phyloP scores from a whole-genome alignment of 176 grass and related monocot genomes.

The Triticum monococcum region DNA sequence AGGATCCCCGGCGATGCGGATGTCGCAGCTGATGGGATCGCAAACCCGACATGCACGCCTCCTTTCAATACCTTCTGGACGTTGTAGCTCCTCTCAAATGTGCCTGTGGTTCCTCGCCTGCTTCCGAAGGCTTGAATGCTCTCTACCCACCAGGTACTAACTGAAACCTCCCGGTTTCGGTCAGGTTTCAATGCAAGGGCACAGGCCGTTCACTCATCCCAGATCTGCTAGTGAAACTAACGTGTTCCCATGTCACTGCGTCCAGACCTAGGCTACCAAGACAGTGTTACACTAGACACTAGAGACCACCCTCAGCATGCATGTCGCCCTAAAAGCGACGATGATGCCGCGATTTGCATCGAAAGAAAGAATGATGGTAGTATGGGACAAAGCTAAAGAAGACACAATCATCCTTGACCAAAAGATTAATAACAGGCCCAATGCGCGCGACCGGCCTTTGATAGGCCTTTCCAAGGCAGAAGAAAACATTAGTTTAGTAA shows the following conservation, averaged over 20 bases:
- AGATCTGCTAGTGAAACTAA: neutral
- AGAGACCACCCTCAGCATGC: neutral
- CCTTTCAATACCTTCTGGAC: neutral
- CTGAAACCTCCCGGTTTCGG: neutral
- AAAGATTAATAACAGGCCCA: constrained; percentile 11
- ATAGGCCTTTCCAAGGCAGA: neutral
- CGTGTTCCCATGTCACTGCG: neutral
- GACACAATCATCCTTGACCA: constrained; percentile 19
- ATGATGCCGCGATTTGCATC: neutral
- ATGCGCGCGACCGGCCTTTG: neutral
- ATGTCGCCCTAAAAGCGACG: neutral
- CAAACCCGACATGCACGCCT: neutral
- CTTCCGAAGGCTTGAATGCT: neutral
- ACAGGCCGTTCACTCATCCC: neutral
- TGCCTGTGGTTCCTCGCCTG: neutral
- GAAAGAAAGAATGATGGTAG: constrained; percentile 20
- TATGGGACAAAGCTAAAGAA: constrained; percentile 28
- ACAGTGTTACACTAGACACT: too few species aligned
- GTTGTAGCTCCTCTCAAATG: neutral
- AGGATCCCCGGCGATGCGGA: neutral
- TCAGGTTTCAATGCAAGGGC: neutral
- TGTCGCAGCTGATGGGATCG: neutral
- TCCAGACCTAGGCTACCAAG: neutral
- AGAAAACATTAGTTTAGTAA: neutral
- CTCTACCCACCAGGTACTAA: neutral